Evolutionary conservation across 2,329 filamentous ascomycete genomes (phyloP), one percentile per base, ranked within the genome.

Genomic region (Grosmannia clavigera): DNA sequence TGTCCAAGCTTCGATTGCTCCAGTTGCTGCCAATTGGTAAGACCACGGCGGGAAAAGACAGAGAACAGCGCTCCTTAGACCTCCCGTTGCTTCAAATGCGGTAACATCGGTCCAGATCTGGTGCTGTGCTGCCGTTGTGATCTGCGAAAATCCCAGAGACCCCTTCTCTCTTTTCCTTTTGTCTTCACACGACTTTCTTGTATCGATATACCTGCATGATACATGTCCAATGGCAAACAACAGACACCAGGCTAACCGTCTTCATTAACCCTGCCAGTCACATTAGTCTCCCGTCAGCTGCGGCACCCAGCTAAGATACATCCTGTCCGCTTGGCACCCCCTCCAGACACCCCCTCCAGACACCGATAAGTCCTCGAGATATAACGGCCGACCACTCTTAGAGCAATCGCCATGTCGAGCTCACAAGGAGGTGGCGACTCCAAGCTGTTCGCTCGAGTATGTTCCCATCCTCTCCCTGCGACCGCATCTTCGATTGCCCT

Each of bases 401-500:
- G 22, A 38, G 10, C 27, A 10, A 56, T 53, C 61, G 38, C 68
- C 69, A 84, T 84, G 81, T 78, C 81, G 68, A 76, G 71, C 69
- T 73, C 78, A 63, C 76, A 78, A 64, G 76, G 84, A 74, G 90
- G 89, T 77, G 91, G 94, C 76, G 94, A 97, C 84, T 95, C 94
- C 78, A 97, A 96, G 84, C 86, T 99, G 78, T 99, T 99, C 80
- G 92, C 94, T 74, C 86, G 94, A 80, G 94, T 99, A 83, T 80
- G 62, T 64, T 51, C n/a, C 29, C 27, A 27, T 16, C 22, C 22
- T 31, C 22, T 31, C 61, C 33, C 40, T 50, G 19, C 52, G 14
- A 22, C 11, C 27, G 19, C 55, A 1, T 48, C 12, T 33, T 25
- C 40, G 3, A 22, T 55, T 5, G 7, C 16, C 31, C 11, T 46